phyloP scores from a whole-genome alignment of 2,329 filamentous ascomycete species.

The Helminthosporium solani region DNA sequence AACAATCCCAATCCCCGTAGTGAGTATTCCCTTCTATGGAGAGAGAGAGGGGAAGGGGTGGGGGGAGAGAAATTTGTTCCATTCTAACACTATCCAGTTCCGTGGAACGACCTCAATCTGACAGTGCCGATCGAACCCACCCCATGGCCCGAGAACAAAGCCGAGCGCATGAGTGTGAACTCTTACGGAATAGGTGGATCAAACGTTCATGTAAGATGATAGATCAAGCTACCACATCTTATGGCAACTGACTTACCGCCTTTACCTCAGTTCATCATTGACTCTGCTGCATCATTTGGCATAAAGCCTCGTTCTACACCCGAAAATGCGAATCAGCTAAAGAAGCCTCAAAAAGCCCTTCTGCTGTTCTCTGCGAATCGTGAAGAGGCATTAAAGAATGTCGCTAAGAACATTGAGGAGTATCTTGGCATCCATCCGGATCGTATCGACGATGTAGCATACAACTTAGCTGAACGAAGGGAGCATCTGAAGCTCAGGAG shows the following conservation, averaged over 20 bases:
- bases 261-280: constrained; percentile 17
- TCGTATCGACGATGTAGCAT: constrained; percentile 10
- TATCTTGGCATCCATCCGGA: background rate
- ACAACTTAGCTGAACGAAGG: constrained; percentile 15
- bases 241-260: too few species aligned
- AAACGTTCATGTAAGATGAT: constrained; percentile 13
- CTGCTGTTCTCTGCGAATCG: constrained; percentile 21
- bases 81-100: too few species aligned
- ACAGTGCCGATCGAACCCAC: constrained; percentile 11
- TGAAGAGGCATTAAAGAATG: constrained; percentile 9
- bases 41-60: too few species aligned
- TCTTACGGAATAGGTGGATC: constrained; percentile 11
- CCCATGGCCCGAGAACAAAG: constrained; percentile 7
- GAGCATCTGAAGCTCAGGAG: constrained; percentile 13
- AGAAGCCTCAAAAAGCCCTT: too few species aligned
- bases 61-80: too few species aligned
- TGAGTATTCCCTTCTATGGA: too few species aligned
- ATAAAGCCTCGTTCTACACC: too few species aligned
- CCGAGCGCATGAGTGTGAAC: background rate
- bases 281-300: constrained; percentile 10
- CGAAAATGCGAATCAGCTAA: too few species aligned
- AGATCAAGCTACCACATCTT: too few species aligned
- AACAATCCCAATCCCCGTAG: constrained; percentile 15
- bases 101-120: constrained; percentile 12
- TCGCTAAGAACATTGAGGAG: background rate